Conservation (phyloP, 805 yeast genomes). For the Schizosaccharomyces lindneri region DNA sequence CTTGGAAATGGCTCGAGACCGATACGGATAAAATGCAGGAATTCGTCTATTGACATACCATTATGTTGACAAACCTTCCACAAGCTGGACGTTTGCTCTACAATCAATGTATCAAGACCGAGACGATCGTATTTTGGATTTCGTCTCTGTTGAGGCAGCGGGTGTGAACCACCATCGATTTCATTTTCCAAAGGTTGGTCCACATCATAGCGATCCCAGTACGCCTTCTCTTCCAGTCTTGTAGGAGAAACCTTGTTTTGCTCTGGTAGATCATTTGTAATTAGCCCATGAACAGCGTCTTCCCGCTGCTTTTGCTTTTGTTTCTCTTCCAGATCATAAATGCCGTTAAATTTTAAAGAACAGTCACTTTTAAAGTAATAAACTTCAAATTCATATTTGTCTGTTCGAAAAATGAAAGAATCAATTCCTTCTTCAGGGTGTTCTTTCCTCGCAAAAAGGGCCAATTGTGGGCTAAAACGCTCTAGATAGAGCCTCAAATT, state of each 20-base stretch:
- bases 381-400: neutral
- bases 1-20: neutral
- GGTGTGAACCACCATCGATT: neutral
- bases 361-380: neutral
- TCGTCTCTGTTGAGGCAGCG: neutral
- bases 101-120: neutral
- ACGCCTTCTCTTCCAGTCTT: neutral
- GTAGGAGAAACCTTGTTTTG: neutral
- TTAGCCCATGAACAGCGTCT: neutral
- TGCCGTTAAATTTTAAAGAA: neutral
- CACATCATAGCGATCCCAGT: neutral
- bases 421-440: neutral
- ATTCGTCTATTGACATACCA: neutral
- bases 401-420: neutral
- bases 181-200: neutral
- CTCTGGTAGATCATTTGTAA: neutral
- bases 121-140: neutral
- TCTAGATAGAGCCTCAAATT: neutral
- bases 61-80: neutral
- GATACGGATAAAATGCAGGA: neutral
- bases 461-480: neutral
- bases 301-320: neutral
- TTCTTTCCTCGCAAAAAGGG: neutral
- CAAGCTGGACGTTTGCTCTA: neutral
- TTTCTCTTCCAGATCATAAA: neutral